phyloP scores from a whole-genome alignment of 2,329 filamentous ascomycete species.

The Trichoderma sp. region DNA sequence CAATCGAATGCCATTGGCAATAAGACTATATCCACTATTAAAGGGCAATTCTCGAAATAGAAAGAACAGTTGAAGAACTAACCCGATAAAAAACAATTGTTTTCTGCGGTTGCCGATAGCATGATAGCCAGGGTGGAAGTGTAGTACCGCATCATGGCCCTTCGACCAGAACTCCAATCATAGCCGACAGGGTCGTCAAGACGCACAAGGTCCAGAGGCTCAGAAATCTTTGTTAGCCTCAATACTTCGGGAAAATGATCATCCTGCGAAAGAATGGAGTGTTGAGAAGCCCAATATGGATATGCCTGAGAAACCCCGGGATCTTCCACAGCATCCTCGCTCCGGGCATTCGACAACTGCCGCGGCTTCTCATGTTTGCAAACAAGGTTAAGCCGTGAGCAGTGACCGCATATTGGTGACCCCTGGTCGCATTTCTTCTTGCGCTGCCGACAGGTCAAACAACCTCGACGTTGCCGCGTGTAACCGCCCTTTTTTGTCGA shows the following conservation, averaged over 20 bases:
- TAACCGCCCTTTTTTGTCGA: background rate
- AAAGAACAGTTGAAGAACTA: background rate
- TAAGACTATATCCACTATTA: constrained; percentile 4
- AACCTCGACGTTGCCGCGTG: constrained; percentile 9
- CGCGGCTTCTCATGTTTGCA: constrained; percentile 13
- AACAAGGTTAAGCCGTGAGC: constrained; percentile 8
- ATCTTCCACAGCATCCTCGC: background rate
- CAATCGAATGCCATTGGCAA: constrained; percentile 8
- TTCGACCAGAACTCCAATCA: background rate
- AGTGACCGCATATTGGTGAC: background rate
- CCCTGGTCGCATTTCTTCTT: constrained; percentile 13
- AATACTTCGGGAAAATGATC: background rate
- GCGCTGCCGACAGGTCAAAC: constrained; percentile 6
- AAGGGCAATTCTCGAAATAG: background rate
- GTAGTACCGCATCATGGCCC: constrained; percentile 11
- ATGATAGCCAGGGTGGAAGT: constrained; percentile 7
- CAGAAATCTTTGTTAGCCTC: background rate
- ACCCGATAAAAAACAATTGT: constrained; percentile 8
- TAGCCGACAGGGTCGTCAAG: background rate
- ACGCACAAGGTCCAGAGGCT: background rate
- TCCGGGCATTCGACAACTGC: background rate
- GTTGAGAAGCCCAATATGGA: background rate
- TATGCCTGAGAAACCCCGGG: background rate
- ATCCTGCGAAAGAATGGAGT: background rate
- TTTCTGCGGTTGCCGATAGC: constrained; percentile 8